These are phyloP conservation scores for Cucumis hystrix DNA, from an alignment of 306 rosid genomes.

Conservation along the genomic window DNA sequence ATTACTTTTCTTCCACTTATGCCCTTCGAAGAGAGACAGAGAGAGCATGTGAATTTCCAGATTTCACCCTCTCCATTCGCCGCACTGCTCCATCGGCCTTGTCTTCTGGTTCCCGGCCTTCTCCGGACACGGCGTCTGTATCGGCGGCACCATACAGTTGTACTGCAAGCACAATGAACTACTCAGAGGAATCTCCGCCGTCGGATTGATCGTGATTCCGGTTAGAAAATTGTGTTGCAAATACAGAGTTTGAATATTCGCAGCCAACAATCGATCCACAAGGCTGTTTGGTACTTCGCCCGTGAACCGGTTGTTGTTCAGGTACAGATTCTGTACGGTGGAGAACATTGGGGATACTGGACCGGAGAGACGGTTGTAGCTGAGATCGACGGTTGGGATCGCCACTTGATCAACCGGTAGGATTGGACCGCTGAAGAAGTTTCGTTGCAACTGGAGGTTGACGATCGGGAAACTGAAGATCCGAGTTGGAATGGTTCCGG, in stretches of 20 bases:
- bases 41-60: slow-evolving; percentile 3
- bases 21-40: background rate
- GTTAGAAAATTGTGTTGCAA: slow-evolving; percentile 79
- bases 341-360: slow-evolving; percentile 58
- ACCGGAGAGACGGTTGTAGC: slow-evolving; percentile 66
- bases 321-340: slow-evolving; percentile 67
- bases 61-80: slow-evolving; percentile 43
- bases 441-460: slow-evolving; percentile 61
- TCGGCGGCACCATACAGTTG: slow-evolving; percentile 95
- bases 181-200: slow-evolving; percentile 88
- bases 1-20: slow-evolving; percentile 8
- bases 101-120: slow-evolving; percentile 64
- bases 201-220: slow-evolving; percentile 73
- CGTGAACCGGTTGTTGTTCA: slow-evolving; percentile 78
- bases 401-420: slow-evolving; percentile 48
- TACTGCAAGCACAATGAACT: slow-evolving; percentile 86
- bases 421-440: slow-evolving; percentile 48
- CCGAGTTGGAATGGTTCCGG: slow-evolving; percentile 59
- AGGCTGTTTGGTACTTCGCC: slow-evolving; percentile 70
- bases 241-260: slow-evolving; percentile 63
- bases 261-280: slow-evolving; percentile 60
- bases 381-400: slow-evolving; percentile 75
- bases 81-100: slow-evolving; percentile 69
- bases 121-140: slow-evolving; percentile 73
- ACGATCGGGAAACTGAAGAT: slow-evolving; percentile 65